Evolutionary conservation across 106 monocot genomes (phyloP), one percentile per base, ranked within the genome.

Genomic region (Acanthochlamys bracteata): DNA sequence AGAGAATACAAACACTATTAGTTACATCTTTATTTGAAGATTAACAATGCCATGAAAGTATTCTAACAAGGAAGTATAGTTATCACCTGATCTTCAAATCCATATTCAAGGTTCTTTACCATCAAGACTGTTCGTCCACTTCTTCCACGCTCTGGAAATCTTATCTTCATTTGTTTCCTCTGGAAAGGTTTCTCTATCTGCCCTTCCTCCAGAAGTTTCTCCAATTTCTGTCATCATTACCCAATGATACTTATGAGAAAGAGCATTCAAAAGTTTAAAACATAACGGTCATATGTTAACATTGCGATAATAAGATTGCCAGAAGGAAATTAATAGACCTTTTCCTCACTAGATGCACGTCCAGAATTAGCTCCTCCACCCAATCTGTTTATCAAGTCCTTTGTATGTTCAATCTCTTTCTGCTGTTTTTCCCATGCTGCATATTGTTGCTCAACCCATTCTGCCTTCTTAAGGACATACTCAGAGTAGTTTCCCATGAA

Each of bases 341-440:
- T 98, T 72, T 85, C 88, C 79, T 98, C 92, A 83, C 83, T 89
- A 23, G 98, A 98, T 42, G 98, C 98, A 65, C 98, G 92, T 7
- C 98, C 98, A 68, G 98, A 76, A 75, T 92, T 98, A 61, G 75
- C 91, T 60, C 98, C 98, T 55, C 88, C 88, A 51, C 98, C 88
- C 62, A 92, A 78, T 80, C 98, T 92, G 70, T 62, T 83, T 67
- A 92, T 98, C 39, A 98, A 73, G 20, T 89, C 98, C 63, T 83
- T 98, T 46, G 83, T 88, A 24, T 88, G 85, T 24, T 92, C 92
- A 75, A 98, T 92, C 68, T 89, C 98, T 66, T 98, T 98, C 66
- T 98, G 91, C 39, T 98, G 98, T 56, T 98, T 98, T 70, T 92
- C 88, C 98, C 98, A 98, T 46, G 98, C 92, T 61, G 83, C 80